Base-by-base conservation (phyloP, 2,329 filamentous ascomycete species). In the Aspergillus persii region DNA sequence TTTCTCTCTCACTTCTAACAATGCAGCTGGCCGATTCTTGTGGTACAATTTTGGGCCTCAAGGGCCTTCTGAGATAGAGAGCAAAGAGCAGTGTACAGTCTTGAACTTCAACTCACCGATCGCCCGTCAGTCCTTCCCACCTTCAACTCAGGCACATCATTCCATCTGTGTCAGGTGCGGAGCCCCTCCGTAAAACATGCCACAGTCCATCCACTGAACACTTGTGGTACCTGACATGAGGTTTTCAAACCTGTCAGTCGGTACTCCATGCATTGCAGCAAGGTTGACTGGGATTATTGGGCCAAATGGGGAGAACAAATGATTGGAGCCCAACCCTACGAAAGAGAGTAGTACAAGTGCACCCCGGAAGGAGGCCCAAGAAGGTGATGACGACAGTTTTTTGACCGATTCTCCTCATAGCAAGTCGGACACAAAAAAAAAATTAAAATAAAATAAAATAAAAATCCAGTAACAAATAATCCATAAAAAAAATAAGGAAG, bases 391-490 rank as follows among this genome's bases (percentile, higher is more conserved):
- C 44, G 44, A 47, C 44, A 27, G 27, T 27, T 3, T 23, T 47
- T 23, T 47, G 11, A 23, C 18, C 44, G 23, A 26, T 47, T 47
- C 44, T 47, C 55, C 53, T 57, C 55, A 39, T 57, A 26, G 23
- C 44, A 47, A 47, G 18, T 47, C 26, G 18, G 5, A 36, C 30
- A 49, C 26, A 31, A 11, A n/a, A n/a, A 8, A 31, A 31, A 39
- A 48, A 46, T 46, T 33, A 56, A 60, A 57, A 50, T 11, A 52
- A n/a, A 50, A 18, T n/a, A 4, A n/a, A n/a, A 41, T 41, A 41
- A 12, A 41, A n/a, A n/a, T n/a, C n/a, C 7, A 5, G n/a, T 15
- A 39, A 9, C 36, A 39, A 15, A 41, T n/a, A 41, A n/a, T 41
- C 36, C 18, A 23, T 23, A 23, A 23, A 23, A 23, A 23, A 23